Conservation (phyloP, 352 stramenopile species). For the Globisporangium megalacanthum region DNA sequence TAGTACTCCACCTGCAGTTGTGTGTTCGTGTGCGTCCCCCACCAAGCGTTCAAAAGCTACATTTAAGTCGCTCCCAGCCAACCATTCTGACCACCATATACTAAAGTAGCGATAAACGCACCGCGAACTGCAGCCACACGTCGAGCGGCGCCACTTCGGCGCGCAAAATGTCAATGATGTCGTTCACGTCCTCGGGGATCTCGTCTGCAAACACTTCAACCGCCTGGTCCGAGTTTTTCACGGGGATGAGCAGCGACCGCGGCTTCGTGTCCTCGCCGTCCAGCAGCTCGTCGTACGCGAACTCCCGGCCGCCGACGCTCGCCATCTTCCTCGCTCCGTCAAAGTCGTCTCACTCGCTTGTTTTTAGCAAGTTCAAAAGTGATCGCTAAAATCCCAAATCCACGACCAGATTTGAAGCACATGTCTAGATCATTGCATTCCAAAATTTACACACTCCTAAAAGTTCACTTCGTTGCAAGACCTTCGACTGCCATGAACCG, state of each 20-base stretch:
- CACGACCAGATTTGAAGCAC: no score
- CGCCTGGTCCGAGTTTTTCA: slow-evolving; percentile 87
- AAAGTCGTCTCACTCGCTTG: not conserved
- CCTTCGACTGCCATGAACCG: no score
- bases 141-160: slow-evolving; percentile 88
- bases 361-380: not conserved
- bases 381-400: no score
- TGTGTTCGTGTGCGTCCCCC: no score
- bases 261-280: slow-evolving; percentile 23
- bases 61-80: no score
- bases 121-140: slow-evolving; percentile 89
- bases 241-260: slow-evolving; percentile 85
- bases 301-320: not conserved
- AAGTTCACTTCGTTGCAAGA: no score
- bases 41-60: no score
- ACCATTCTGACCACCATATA: not conserved
- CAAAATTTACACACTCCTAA: no score
- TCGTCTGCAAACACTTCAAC: slow-evolving; percentile 90
- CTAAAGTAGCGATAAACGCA: slow-evolving; percentile 20
- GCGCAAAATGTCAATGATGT: slow-evolving; percentile 89
- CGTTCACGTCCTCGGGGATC: slow-evolving; percentile 86
- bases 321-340: not conserved
- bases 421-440: no score
- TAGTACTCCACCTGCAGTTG: slow-evolving; percentile 80
- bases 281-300: slow-evolving; percentile 24